Conservation (phyloP, 2,329 filamentous ascomycete species). For the Cephalotrichum gorgonifer region DNA sequence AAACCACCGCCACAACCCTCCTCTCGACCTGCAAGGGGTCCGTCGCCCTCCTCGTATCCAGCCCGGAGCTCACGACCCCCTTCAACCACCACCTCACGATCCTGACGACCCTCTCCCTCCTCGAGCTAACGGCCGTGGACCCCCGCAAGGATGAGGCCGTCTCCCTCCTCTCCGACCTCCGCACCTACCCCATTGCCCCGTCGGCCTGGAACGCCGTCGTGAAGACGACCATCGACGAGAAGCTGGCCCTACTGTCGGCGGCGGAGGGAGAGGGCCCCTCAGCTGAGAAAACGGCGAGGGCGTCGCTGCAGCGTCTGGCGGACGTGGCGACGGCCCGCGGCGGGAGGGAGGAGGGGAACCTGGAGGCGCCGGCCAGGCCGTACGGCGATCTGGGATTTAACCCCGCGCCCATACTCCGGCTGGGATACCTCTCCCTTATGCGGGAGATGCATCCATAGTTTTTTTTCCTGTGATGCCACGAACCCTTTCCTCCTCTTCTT, state of each 20-base stretch:
- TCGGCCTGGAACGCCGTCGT: conserved; percentile 44
- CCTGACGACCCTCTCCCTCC: conserved; percentile 48
- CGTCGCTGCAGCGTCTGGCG: conserved; percentile 50
- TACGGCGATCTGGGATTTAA: conserved; percentile 32
- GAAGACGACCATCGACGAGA: conserved; percentile 39
- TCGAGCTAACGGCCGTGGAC: conserved; percentile 46
- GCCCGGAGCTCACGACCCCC: conserved; percentile 46
- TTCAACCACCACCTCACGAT: conserved; percentile 58
- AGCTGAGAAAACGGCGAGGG: conserved; percentile 32
- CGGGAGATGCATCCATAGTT: conserved; percentile 6
- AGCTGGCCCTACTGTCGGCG: conserved; percentile 17
- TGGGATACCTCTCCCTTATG: conserved; percentile 23
- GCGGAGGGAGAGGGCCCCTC: conserved; percentile 23
- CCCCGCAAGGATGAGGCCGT: conserved; percentile 47
- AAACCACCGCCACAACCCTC: conserved; percentile 43
- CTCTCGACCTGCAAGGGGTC: conserved; percentile 51
- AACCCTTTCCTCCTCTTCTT: background rate
- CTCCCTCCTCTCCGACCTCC: conserved; percentile 42
- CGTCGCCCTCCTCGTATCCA: conserved; percentile 44
- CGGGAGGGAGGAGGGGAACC: conserved; percentile 8
- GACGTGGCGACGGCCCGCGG: conserved; percentile 38
- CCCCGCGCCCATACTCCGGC: conserved; percentile 23
- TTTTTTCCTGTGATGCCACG: background rate
- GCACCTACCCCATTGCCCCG: conserved; percentile 40
- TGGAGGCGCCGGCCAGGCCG: conserved; percentile 15